Conservation (phyloP, 2,329 filamentous ascomycete genomes). For the Dactylellina leptospora region DNA sequence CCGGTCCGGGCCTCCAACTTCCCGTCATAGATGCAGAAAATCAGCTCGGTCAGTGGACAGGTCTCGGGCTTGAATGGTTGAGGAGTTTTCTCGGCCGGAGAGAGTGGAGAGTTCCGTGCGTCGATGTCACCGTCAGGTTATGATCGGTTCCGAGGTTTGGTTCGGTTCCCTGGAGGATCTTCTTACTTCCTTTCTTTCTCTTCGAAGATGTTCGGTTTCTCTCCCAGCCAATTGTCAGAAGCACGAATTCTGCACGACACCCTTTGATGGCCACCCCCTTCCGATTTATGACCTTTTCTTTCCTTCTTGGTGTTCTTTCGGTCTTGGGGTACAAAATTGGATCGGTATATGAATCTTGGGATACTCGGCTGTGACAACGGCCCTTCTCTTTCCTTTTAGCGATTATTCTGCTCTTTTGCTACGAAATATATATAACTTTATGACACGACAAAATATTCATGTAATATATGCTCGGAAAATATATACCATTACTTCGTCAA, state of each 20-base stretch:
- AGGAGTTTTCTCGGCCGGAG: constrained; percentile 80
- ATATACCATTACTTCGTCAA: background rate
- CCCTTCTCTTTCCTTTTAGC: background rate
- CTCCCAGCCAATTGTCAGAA: no score
- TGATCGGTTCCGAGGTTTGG: constrained; percentile 59
- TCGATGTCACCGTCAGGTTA: constrained; percentile 85
- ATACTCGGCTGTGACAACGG: background rate
- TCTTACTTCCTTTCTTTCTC: background rate
- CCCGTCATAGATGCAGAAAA: constrained; percentile 63
- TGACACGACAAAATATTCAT: constrained; percentile 1
- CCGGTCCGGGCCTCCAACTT: constrained; percentile 57
- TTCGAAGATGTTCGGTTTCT: background rate
- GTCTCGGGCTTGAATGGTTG: constrained; percentile 84
- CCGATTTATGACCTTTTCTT: background rate
- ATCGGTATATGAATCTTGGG: constrained; percentile 5
- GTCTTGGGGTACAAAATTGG: background rate
- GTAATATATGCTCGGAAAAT: constrained; percentile 11
- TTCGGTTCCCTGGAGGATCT: background rate
- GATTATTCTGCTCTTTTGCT: no score
- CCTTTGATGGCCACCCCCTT: background rate
- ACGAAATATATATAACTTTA: no score
- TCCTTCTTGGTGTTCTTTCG: constrained; percentile 10
- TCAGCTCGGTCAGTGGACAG: constrained; percentile 70
- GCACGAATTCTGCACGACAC: no score
- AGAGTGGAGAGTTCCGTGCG: constrained; percentile 89